Base-by-base conservation (phyloP, 768 basidiomycete genomes). In the Lentinula lateritia region DNA sequence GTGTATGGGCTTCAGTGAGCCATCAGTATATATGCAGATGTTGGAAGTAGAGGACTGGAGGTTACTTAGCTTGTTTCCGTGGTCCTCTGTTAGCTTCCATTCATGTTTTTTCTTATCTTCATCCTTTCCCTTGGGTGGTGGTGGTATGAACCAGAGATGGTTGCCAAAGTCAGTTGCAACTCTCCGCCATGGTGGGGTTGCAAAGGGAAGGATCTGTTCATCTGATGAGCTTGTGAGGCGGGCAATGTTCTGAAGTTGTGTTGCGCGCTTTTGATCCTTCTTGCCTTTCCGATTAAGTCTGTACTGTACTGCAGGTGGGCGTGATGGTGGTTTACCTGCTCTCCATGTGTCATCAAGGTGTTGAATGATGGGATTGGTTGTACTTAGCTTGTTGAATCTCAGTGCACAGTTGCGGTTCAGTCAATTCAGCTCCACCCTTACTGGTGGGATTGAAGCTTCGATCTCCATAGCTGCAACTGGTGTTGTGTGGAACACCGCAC, bases 401-500 rank as follows among this genome's bases (percentile, higher is more conserved):
- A n/a, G n/a, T 6, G 58, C 60, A 15, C 50, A 58, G 12, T 53
- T 56, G 5, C 52, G 10, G 1, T 55, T 50, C 0, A 56, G 20
- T 15, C 52, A 36, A 55, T 65, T 34, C 5, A 63, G 53, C n/a
- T 46, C 42, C 10, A 50, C n/a, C 6, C n/a, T n/a, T 0, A 67
- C 58, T 5, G 71, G 72, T 5, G 62, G 62, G 34, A 67, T 63
- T 5, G 61, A 45, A 0, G 71, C 62, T 23, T 69, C 69, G 23
- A 72, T 39, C 41, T 70, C 61, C 18, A 73, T 58, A 0, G 72
- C 72, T 5, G 50, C 41, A 15, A 66, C 60, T 10, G 64, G 68
- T 34, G 69, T 69, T 2, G 71, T 73, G 1, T 62, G 23, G 63
- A 72, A 72, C 3, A 66, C 69, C 0, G 67, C 68, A 28, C 64